A percentile compares a stretch with the other conserved stretches of the same genome.
Conservation (phyloP, 768 basidiomycete species). For the Boletus rubescentipes region DNA sequence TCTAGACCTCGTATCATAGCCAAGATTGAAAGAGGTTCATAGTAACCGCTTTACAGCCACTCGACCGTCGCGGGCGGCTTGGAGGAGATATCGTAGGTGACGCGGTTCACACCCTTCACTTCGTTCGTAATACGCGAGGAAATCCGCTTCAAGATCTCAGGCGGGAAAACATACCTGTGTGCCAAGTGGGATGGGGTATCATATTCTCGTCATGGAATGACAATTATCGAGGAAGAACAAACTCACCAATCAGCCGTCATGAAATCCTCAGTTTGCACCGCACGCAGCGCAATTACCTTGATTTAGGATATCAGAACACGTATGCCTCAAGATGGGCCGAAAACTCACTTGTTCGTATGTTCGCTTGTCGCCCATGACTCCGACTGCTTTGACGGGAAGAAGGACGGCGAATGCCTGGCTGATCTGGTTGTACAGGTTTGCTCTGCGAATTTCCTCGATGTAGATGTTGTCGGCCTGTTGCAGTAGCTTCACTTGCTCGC, state of each 20-base stretch:
- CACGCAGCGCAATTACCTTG: constrained; percentile 89
- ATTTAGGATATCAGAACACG: constrained; percentile 1
- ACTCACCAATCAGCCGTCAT: constrained; percentile 98
- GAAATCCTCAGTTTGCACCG: constrained; percentile 98
- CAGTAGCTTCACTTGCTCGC: constrained; percentile 86
- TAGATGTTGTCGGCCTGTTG: constrained; percentile 94
- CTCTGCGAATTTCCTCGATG: constrained; percentile 95
- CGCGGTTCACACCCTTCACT: constrained; percentile 92
- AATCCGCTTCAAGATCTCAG: constrained; percentile 84
- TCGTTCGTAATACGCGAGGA: constrained; percentile 98
- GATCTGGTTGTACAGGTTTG: constrained; percentile 90
- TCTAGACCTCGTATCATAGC: neutral
- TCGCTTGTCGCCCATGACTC: constrained; percentile 94
- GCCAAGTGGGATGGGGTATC: constrained; percentile 11
- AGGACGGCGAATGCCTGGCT: constrained; percentile 96
- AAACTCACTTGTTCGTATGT: constrained; percentile 86
- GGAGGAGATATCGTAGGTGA: constrained; percentile 94
- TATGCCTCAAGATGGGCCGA: neutral
- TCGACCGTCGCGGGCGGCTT: constrained; percentile 84
- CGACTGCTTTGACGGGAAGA: constrained; percentile 94
- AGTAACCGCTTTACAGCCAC: constrained; percentile 36
- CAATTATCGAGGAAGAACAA: neutral
- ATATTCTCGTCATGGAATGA: neutral
- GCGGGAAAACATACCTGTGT: constrained; percentile 92
- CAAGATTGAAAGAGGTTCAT: neutral